These are phyloP conservation scores for Aspergillus spinulosporus DNA, from an alignment of 2,329 filamentous ascomycete genomes.

Conservation along the genomic window DNA sequence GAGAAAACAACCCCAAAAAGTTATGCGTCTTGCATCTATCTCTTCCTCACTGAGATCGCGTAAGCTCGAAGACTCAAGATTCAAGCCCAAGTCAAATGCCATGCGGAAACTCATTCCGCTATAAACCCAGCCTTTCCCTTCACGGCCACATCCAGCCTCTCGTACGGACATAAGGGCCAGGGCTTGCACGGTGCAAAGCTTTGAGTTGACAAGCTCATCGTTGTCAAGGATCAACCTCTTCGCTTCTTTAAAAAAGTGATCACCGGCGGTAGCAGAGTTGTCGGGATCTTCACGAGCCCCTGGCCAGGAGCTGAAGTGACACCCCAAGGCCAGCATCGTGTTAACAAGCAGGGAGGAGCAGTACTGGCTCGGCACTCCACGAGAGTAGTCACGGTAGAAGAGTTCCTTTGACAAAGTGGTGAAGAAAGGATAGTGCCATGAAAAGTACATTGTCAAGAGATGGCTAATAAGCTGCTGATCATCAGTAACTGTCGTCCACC, in stretches of 20 bases:
- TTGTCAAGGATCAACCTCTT: conserved; percentile 87
- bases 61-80: conserved; percentile 73
- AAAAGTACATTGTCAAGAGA: conserved; percentile 96
- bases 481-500: conserved; percentile 83
- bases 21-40: conserved; percentile 83
- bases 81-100: conserved; percentile 90
- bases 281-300: conserved; percentile 70
- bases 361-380: conserved; percentile 69
- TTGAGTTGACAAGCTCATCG: conserved; percentile 88
- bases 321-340: conserved; percentile 87
- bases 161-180: conserved; percentile 93
- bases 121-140: conserved; percentile 97
- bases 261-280: conserved; percentile 82
- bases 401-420: conserved; percentile 82
- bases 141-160: conserved; percentile 89
- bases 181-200: conserved; percentile 87
- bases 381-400: conserved; percentile 82
- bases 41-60: conserved; percentile 73
- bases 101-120: conserved; percentile 98
- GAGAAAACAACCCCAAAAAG: conserved; percentile 97
- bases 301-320: conserved; percentile 80
- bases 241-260: conserved; percentile 94
- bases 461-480: conserved; percentile 79
- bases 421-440: conserved; percentile 97
- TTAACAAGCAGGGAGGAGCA: conserved; percentile 91